Percentiles rank a stretch among this genome's conserved stretches.
Conservation (phyloP, 2,329 filamentous ascomycete genomes). For the Penicillium paneum region DNA sequence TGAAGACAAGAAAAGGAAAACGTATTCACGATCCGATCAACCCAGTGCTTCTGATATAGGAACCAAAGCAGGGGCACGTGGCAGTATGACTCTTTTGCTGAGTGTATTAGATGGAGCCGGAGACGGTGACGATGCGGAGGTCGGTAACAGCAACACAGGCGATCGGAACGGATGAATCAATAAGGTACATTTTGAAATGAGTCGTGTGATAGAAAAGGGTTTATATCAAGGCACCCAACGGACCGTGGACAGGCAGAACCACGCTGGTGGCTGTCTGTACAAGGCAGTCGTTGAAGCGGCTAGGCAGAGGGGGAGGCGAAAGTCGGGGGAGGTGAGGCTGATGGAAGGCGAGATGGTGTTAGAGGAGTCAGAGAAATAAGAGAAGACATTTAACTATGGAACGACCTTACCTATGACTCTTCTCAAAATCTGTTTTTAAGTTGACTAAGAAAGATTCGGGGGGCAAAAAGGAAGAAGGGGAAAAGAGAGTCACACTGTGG, state of each 20-base stretch:
- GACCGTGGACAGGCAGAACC: slow-evolving; percentile 35
- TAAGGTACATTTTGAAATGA: slow-evolving; percentile 41
- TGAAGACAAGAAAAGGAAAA: slow-evolving; percentile 13
- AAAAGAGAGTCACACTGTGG: slow-evolving; percentile 15
- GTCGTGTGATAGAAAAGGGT: slow-evolving; percentile 5
- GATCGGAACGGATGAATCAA: slow-evolving; percentile 38
- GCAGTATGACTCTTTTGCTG: slow-evolving; percentile 15
- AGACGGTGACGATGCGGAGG: slow-evolving; percentile 28
- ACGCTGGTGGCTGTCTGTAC: slow-evolving; percentile 24
- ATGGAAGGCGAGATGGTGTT: slow-evolving; percentile 2
- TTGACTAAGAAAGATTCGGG: slow-evolving; percentile 10
- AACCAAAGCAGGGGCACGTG: slow-evolving; percentile 12
- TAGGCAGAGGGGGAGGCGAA: slow-evolving; percentile 12
- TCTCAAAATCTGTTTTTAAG: background rate
- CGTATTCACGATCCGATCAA: slow-evolving; percentile 22
- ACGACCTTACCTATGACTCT: slow-evolving; percentile 16
- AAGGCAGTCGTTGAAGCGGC: slow-evolving; percentile 26
- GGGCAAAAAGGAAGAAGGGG: slow-evolving; percentile 15
- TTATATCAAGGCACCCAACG: slow-evolving; percentile 30
- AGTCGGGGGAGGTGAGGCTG: slow-evolving; percentile 1
- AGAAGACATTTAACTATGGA: slow-evolving; percentile 6
- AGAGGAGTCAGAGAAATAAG: slow-evolving; percentile 9
- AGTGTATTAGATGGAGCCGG: slow-evolving; percentile 21
- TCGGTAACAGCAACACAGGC: slow-evolving; percentile 36
- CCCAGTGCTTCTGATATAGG: slow-evolving; percentile 22